These are phyloP conservation scores for Cyberlindnera veronae DNA, from an alignment of 805 yeast genomes.

Conservation along the genomic window DNA sequence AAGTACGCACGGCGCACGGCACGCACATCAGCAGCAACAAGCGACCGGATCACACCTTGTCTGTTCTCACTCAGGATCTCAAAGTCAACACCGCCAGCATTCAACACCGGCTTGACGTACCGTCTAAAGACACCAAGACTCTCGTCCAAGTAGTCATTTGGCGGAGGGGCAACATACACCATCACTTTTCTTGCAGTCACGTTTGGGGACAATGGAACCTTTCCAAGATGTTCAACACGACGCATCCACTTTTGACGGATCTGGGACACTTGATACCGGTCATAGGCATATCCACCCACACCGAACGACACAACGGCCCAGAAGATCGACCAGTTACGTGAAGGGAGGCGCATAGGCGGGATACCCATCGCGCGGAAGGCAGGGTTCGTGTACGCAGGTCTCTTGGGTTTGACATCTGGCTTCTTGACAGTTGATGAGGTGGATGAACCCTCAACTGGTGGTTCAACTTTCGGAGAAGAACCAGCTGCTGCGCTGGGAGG, in stretches of 20 bases:
- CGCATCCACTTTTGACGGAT: slow-evolving; percentile 64
- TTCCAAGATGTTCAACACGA: slow-evolving; percentile 51
- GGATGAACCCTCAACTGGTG: background rate
- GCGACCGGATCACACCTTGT: slow-evolving; percentile 84
- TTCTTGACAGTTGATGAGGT: background rate
- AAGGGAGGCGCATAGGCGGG: slow-evolving; percentile 72
- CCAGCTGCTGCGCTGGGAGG: too few species aligned
- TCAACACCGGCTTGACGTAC: slow-evolving; percentile 81
- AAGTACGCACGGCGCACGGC: slow-evolving; percentile 50
- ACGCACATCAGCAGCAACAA: slow-evolving; percentile 82
- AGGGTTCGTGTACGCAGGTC: slow-evolving; percentile 61
- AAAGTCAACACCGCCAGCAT: slow-evolving; percentile 80
- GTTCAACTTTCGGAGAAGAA: background rate
- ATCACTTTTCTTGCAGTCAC: slow-evolving; percentile 70
- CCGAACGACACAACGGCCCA: slow-evolving; percentile 65
- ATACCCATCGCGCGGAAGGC: slow-evolving; percentile 85
- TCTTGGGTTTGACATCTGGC: slow-evolving; percentile 4
- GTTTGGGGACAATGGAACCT: slow-evolving; percentile 43
- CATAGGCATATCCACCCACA: slow-evolving; percentile 78
- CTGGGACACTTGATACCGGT: slow-evolving; percentile 66
- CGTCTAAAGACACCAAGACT: slow-evolving; percentile 70
- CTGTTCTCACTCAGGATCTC: slow-evolving; percentile 72
- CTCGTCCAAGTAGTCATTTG: slow-evolving; percentile 80
- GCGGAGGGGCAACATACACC: slow-evolving; percentile 94
- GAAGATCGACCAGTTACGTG: slow-evolving; percentile 91